Evolutionary conservation across 805 yeast genomes (phyloP).

Genomic region (Ogataea haglerorum): DNA sequence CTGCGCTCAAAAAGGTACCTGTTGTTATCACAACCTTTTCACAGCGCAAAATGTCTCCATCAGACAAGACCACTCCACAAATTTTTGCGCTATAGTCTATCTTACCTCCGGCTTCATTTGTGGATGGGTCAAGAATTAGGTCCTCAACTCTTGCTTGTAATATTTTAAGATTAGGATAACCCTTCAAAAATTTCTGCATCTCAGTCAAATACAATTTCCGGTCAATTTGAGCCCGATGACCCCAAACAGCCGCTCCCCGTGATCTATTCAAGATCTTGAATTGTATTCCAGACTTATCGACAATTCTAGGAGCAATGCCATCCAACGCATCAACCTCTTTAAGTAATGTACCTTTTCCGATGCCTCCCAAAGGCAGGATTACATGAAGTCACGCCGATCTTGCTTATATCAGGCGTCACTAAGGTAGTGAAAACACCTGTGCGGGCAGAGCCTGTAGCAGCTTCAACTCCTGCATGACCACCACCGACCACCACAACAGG

Average conservation of each 20-base stretch:
- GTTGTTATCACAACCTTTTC: constrained; percentile 83
- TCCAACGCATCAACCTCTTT: constrained; percentile 95
- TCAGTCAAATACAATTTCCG: constrained; percentile 70
- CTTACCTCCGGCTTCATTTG: constrained; percentile 24
- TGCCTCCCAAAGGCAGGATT: constrained; percentile 98
- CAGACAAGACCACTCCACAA: constrained; percentile 68
- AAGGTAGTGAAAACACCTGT: constrained; percentile 68
- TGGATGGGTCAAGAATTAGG: constrained; percentile 54
- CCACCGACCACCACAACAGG: constrained; percentile 93
- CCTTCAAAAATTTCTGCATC: constrained; percentile 67
- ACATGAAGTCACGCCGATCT: constrained; percentile 93
- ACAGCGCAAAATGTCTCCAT: constrained; percentile 60
- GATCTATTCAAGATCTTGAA: constrained; percentile 82
- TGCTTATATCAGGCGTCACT: constrained; percentile 69
- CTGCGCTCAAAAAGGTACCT: constrained; percentile 93
- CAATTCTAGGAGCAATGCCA: constrained; percentile 83
- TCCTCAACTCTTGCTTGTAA: constrained; percentile 81
- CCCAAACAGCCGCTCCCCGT: constrained; percentile 97
- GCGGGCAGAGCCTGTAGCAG: constrained; percentile 90
- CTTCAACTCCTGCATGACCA: constrained; percentile 99
- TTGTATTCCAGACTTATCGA: constrained; percentile 91
- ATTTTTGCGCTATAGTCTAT: constrained; percentile 47
- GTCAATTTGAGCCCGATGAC: constrained; percentile 96
- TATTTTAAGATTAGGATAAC: constrained; percentile 56
- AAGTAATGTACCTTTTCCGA: constrained; percentile 91